A percentile compares a stretch with the other conserved stretches of the same genome.
These are phyloP conservation scores for Aristolochia fimbriata DNA, from an alignment of 164 flowering plant species.

Conservation along the genomic window DNA sequence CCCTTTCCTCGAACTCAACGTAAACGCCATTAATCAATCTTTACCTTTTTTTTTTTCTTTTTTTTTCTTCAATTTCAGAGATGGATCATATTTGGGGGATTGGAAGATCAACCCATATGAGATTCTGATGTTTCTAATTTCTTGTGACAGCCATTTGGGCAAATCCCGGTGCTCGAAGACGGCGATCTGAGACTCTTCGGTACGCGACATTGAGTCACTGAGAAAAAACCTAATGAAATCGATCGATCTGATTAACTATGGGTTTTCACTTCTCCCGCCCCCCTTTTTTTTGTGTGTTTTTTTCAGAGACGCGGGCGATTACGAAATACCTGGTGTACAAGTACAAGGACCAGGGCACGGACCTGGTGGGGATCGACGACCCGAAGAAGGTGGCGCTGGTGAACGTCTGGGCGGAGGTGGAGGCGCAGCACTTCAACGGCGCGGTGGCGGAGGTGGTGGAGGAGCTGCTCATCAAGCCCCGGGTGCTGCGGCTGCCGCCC, in stretches of 20 bases:
- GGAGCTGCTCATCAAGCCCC: conserved; percentile 1
- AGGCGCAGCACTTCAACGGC: conserved; percentile 3
- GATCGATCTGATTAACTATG: no score
- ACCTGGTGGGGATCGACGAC: conserved; percentile 1
- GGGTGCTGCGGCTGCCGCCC: background rate
- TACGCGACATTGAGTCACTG: no score
- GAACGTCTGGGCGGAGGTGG: conserved; percentile 10
- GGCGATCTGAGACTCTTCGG: conserved; percentile 33
- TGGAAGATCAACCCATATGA: no score
- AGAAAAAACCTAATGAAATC: no score
- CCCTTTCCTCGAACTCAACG: conserved; percentile 14
- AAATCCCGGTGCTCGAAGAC: conserved; percentile 28
- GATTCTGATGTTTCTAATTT: no score
- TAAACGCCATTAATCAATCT: no score
- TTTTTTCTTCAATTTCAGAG: no score
- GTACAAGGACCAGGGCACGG: conserved; percentile 3
- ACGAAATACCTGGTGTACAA: conserved; percentile 4
- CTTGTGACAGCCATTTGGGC: conserved; percentile 27
- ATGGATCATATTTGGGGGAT: no score
- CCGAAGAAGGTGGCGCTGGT: background rate
- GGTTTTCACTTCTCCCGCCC: no score
- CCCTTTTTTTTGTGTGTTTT: no score
- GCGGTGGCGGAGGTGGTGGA: background rate
- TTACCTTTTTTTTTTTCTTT: background rate
- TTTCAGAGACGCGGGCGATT: conserved; percentile 6